phyloP scores from a whole-genome alignment of 2,329 filamentous ascomycete genomes.

The Fusarium camptoceras region DNA sequence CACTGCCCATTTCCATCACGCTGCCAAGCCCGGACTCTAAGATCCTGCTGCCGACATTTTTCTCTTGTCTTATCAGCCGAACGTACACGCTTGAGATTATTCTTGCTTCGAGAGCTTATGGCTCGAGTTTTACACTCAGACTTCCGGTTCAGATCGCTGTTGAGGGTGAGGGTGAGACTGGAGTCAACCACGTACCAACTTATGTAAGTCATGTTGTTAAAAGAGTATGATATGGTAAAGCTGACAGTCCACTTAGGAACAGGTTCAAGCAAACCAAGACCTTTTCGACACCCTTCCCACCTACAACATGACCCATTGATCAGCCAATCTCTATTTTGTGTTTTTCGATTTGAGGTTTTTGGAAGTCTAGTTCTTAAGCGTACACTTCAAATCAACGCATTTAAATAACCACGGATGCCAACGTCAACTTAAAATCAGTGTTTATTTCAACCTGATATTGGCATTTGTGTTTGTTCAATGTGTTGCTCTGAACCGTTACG shows the following conservation, averaged over 20 bases:
- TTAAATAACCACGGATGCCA: not conserved
- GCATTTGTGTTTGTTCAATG: not conserved
- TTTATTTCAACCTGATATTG: not conserved
- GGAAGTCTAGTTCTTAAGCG: not conserved
- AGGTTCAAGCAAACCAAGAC: slow-evolving; percentile 23
- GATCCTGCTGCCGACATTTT: slow-evolving; percentile 31
- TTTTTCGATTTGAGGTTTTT: not conserved
- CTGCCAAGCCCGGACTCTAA: slow-evolving; percentile 24
- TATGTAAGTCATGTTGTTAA: slow-evolving; percentile 6
- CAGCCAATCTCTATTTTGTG: accelerated
- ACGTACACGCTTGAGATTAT: slow-evolving; percentile 19
- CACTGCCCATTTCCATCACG: slow-evolving; percentile 4
- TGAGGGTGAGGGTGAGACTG: not conserved
- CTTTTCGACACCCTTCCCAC: slow-evolving; percentile 19
- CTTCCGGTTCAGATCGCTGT: slow-evolving; percentile 30
- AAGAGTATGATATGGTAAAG: accelerated
- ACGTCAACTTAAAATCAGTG: not conserved
- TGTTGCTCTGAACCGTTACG: not conserved
- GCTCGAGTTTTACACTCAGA: slow-evolving; percentile 7
- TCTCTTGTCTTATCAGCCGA: slow-evolving; percentile 35
- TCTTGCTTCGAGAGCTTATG: not conserved
- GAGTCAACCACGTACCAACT: slow-evolving; percentile 13
- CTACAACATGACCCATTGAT: slow-evolving; percentile 4
- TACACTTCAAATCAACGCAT: not conserved
- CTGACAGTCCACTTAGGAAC: slow-evolving; percentile 2